A percentile compares a stretch with the other conserved stretches of the same genome.
phyloP scores from a whole-genome alignment of 805 yeast genomes.

The Zygosaccharomyces bailii region DNA sequence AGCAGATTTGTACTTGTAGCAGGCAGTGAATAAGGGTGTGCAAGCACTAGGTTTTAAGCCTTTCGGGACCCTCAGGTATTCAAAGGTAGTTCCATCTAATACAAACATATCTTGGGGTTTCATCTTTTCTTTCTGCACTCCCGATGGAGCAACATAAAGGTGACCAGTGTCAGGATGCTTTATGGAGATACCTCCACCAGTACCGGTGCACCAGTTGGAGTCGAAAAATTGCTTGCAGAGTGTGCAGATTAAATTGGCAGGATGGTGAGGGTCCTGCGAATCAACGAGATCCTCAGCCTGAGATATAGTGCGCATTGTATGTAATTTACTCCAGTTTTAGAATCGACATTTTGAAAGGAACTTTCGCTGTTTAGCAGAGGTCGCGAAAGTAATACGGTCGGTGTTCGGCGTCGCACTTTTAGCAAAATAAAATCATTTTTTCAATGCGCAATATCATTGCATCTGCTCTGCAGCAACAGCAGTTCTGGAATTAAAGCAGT shows the following conservation, averaged over 20 bases:
- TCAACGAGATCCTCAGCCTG: constrained; percentile 13
- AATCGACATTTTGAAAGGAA: no score
- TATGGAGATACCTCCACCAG: constrained; percentile 93
- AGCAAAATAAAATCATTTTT: no score
- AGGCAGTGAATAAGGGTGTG: constrained; percentile 79
- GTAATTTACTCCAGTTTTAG: background rate
- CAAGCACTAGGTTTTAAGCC: constrained; percentile 86
- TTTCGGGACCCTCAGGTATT: constrained; percentile 58
- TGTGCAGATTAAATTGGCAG: constrained; percentile 81
- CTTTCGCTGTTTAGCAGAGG: background rate
- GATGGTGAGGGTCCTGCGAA: constrained; percentile 57
- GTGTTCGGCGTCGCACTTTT: no score
- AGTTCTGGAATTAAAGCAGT: no score
- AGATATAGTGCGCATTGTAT: background rate
- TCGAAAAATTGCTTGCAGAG: constrained; percentile 72
- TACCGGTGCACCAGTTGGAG: constrained; percentile 91
- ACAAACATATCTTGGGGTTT: constrained; percentile 79
- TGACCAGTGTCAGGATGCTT: constrained; percentile 42
- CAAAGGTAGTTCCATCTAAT: constrained; percentile 48
- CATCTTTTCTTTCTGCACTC: constrained; percentile 90
- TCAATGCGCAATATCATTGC: no score
- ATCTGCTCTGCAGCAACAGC: no score
- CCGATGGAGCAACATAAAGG: constrained; percentile 88
- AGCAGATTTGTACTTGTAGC: constrained; percentile 63
- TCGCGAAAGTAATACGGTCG: background rate